Conservation (phyloP, 208 protist species). For the Leishmania braziliensis region DNA sequence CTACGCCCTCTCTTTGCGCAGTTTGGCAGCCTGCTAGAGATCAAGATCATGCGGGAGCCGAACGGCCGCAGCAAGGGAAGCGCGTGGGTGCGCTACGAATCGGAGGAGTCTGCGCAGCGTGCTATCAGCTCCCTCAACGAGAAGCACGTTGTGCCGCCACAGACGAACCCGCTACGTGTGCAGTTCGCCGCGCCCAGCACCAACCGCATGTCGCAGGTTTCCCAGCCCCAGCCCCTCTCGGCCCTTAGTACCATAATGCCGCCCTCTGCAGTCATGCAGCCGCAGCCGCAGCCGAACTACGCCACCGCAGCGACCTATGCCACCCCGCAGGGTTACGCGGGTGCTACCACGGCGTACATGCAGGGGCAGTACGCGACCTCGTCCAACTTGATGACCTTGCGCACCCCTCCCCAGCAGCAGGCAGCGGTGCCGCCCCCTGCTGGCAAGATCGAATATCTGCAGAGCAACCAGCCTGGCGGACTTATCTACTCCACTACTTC, state of each 20-base stretch:
- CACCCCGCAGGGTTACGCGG: conserved; percentile 22
- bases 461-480: conserved; percentile 15
- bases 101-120: conserved; percentile 51
- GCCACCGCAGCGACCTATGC: conserved; percentile 8
- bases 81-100: conserved; percentile 85
- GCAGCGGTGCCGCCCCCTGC: conserved; percentile 19
- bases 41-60: conserved; percentile 86
- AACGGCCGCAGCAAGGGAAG: conserved; percentile 77
- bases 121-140: conserved; percentile 80
- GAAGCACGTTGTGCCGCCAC: conserved; percentile 79
- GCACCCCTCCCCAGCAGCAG: conserved; percentile 26
- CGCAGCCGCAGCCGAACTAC: conserved; percentile 22
- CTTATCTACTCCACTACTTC: conserved; percentile 26
- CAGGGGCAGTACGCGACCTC: conserved; percentile 23
- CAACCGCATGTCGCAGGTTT: conserved; percentile 23
- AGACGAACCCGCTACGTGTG: conserved; percentile 80
- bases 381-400: conserved; percentile 26
- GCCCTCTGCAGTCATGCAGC: background rate
- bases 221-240: conserved; percentile 15
- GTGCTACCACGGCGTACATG: conserved; percentile 28
- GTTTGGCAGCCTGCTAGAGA: conserved; percentile 73
- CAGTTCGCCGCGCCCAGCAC: conserved; percentile 65
- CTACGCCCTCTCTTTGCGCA: conserved; percentile 68
- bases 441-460: conserved; percentile 25
- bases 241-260: conserved; percentile 25